Evolutionary conservation across 805 yeast genomes (phyloP), one percentile per base, ranked within the genome.

Genomic region (Pichia nanzhaoensis): DNA sequence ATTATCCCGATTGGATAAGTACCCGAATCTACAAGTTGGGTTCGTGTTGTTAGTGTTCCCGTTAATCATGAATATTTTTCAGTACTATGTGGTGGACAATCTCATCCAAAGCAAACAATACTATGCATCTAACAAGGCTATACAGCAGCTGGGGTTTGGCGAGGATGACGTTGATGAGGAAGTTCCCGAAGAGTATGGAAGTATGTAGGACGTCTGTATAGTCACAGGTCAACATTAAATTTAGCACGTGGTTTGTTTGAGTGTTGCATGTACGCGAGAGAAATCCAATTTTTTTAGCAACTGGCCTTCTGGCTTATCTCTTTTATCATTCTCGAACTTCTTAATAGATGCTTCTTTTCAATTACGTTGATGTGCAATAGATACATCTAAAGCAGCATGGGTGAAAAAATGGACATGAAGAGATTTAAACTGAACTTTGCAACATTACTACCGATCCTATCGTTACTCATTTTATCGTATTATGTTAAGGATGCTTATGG

Each of bases 41-140:
- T 75, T 91, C 49, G 96, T 93, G 21, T 83, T 91, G 80, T 77
- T 93, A 58, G 75, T 85, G 8, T 83, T 84, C 52, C 95, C 95
- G 1, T 69, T 84, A 5, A 60, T 82, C 48, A 72, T 85, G 74
- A 85, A 85, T 59, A 75, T 84, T 50, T 73, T 85, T 62, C 95
- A 85, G 60, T 78, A 82, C 53, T 71, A 80, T 38, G 73, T 84
- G 51, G 75, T 84, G 34, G 95, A 85, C 57, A 83, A 78, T 56
- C 78, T 85, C 48, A 84, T 85, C 55, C 83, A 80, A 55, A 69
- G 78, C 52, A 83, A 73, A 39, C 62, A 65, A 52, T 55, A 65
- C 55, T 45, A 70, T 32, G 39, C 42, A n/a, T 30, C 52, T 1
- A 57, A 55, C 42, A 53, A 51, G 33, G 36, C 38, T 21, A 22